Percentiles rank a stretch among this genome's conserved stretches.
Evolutionary conservation across 331 rosid species (phyloP).

Genomic region (Pyrus hybrid): DNA sequence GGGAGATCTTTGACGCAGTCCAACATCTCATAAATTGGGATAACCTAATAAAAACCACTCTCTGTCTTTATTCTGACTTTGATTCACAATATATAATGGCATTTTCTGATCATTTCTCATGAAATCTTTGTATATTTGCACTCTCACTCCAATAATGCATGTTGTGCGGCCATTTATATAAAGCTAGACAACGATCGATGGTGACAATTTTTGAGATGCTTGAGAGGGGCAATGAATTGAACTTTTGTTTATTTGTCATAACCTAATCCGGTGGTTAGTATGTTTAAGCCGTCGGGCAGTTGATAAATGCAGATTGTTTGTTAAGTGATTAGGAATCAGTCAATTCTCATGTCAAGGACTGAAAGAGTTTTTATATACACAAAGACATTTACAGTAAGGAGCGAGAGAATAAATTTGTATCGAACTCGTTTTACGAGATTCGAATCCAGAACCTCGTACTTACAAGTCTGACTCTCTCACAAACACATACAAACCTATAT

Average conservation of each 20-base stretch:
- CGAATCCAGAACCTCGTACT: rapidly evolving
- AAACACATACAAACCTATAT: too few species aligned
- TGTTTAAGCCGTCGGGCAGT: neutral
- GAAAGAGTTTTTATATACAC: neutral
- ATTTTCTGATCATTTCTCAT: too few species aligned
- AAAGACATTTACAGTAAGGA: too few species aligned
- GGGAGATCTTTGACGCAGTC: neutral
- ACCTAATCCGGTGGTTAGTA: neutral
- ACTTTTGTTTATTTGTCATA: neutral
- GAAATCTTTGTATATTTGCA: neutral
- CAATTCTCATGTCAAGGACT: neutral
- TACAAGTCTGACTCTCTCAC: too few species aligned
- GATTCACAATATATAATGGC: neutral
- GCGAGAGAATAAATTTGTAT: too few species aligned
- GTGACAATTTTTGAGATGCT: neutral
- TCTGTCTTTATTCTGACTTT: neutral
- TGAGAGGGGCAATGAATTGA: neutral
- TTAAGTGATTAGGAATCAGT: neutral
- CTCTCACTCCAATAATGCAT: constrained; percentile 1
- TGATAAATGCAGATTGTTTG: neutral
- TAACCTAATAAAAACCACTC: neutral
- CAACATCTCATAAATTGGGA: neutral
- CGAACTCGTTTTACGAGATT: too few species aligned
- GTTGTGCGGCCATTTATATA: neutral
- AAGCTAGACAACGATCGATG: neutral